A percentile compares a stretch with the other conserved stretches of the same genome.
Evolutionary conservation across 192 early-diverging fungal species (phyloP).

Genomic region (Backusella luteola): DNA sequence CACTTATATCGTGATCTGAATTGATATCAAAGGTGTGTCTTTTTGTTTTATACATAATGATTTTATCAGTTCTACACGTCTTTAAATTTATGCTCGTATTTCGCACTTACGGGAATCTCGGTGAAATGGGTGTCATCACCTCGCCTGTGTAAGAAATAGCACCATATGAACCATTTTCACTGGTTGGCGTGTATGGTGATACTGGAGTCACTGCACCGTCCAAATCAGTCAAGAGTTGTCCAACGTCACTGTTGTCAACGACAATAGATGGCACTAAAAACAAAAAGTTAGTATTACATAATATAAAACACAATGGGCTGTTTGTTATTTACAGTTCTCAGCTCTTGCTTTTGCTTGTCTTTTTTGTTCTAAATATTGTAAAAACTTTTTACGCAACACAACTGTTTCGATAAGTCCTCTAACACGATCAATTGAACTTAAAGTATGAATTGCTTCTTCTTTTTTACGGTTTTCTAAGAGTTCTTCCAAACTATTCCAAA

Average conservation of each 20-base stretch:
- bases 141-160: slow-evolving; percentile 7
- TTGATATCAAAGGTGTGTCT: neutral
- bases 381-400: slow-evolving; percentile 32
- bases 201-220: neutral
- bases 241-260: slow-evolving; percentile 18
- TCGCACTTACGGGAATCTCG: neutral
- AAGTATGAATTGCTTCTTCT: slow-evolving; percentile 33
- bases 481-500: slow-evolving; percentile 35
- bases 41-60: neutral
- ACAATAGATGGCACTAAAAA: slow-evolving; percentile 29
- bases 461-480: slow-evolving; percentile 38
- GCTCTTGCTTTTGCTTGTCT: neutral
- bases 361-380: slow-evolving; percentile 21
- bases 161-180: neutral
- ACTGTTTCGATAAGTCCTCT: slow-evolving; percentile 34
- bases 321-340: neutral
- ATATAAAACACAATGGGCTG: neutral
- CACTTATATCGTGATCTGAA: neutral
- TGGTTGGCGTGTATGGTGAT: neutral
- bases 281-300: neutral
- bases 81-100: neutral
- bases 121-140: neutral
- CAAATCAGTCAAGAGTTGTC: neutral
- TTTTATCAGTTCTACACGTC: neutral
- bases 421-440: slow-evolving; percentile 34